A percentile compares a stretch with the other conserved stretches of the same genome.
Conservation (phyloP, 768 basidiomycete genomes). For the Leccinellum luteum region DNA sequence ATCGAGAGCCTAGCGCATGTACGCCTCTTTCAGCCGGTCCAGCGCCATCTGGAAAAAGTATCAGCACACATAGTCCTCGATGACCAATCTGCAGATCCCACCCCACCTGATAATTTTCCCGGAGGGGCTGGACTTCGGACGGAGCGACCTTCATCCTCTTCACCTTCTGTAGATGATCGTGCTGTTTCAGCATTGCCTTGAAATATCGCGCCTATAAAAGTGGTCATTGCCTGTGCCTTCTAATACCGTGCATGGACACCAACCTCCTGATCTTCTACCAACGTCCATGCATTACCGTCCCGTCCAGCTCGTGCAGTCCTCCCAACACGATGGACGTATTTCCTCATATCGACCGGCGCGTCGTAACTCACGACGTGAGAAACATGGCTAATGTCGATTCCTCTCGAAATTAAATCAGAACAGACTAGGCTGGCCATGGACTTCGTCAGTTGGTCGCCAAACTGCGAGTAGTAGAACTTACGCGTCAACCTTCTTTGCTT, state of each 20-base stretch:
- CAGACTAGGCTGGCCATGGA: conserved; percentile 73
- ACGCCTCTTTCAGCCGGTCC: conserved; percentile 27
- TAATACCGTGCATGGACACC: conserved; percentile 6
- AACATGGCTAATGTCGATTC: conserved; percentile 92
- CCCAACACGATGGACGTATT: conserved; percentile 97
- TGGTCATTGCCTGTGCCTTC: not conserved
- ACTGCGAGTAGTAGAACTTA: conserved; percentile 36
- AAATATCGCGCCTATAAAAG: conserved; percentile 76
- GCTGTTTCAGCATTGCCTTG: conserved; percentile 74
- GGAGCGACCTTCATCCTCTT: conserved; percentile 65
- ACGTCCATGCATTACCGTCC: conserved; percentile 85
- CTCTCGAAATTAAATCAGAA: conserved; percentile 93
- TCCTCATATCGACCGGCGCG: conserved; percentile 94
- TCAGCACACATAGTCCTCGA: not conserved
- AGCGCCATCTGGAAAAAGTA: conserved; percentile 26
- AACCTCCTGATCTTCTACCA: conserved; percentile 94
- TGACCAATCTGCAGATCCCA: conserved; percentile 29
- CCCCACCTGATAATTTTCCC: conserved; percentile 70
- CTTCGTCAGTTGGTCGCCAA: conserved; percentile 2
- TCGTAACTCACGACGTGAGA: conserved; percentile 95
- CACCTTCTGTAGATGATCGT: conserved; percentile 66
- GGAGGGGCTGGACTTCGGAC: conserved; percentile 54
- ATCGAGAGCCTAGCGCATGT: conserved; percentile 15
- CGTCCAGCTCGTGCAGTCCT: conserved; percentile 93
- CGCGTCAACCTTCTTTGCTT: conserved; percentile 79